Percentiles rank a stretch among this genome's conserved stretches.
Evolutionary conservation across 2,329 filamentous ascomycete genomes (phyloP).

Genomic region (Hymenoscyphus scutula): DNA sequence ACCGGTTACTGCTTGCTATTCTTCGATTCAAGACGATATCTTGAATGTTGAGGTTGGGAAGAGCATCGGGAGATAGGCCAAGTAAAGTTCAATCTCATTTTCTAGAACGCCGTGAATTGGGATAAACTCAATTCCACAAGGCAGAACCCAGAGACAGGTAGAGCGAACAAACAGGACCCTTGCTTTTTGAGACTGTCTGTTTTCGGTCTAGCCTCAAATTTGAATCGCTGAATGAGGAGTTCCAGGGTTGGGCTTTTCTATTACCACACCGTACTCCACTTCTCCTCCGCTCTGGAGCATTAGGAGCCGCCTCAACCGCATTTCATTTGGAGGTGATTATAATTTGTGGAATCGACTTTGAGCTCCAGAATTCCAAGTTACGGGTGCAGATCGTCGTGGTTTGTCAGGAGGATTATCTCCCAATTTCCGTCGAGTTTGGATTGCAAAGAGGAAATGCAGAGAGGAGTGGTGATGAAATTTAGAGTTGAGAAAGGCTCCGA

Average conservation of each 20-base stretch:
- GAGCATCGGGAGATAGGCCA: background rate
- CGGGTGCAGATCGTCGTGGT: background rate
- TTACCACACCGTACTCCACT: constrained; percentile 1
- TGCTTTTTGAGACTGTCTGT: background rate
- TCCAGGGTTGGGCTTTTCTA: constrained; percentile 1
- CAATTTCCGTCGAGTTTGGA: background rate
- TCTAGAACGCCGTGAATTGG: constrained; percentile 1
- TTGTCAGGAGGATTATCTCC: background rate
- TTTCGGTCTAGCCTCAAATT: background rate
- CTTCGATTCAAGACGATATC: background rate
- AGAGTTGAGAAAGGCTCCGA: background rate
- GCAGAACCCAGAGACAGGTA: background rate
- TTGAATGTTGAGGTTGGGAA: background rate
- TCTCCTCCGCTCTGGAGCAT: background rate
- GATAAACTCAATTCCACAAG: constrained; percentile 2
- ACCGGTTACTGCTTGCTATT: background rate
- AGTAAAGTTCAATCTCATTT: background rate
- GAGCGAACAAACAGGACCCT: background rate
- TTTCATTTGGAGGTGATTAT: background rate
- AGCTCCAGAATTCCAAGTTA: background rate
- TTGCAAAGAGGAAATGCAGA: background rate
- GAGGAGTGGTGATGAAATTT: background rate
- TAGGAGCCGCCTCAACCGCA: background rate
- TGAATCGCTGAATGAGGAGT: background rate
- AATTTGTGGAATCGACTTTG: background rate